Evolutionary conservation across 164 flowering plant species (phyloP).

Genomic region (Stephania cephalantha): DNA sequence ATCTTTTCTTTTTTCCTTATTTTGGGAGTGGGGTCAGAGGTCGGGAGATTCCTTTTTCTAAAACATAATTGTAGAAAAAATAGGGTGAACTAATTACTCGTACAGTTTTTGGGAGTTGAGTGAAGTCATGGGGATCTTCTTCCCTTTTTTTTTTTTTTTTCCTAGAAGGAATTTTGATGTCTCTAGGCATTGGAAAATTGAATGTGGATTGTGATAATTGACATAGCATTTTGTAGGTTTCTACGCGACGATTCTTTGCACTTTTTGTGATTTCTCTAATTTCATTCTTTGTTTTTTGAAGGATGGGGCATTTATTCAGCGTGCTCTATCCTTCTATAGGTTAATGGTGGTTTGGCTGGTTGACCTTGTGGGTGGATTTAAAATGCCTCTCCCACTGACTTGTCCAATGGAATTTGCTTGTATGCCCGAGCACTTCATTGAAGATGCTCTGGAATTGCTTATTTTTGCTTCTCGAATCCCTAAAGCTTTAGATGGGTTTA

Average conservation of each 20-base stretch:
- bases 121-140: too few species aligned
- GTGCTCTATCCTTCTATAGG: slow-evolving; percentile 80
- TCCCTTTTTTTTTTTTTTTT: too few species aligned
- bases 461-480: slow-evolving; percentile 89
- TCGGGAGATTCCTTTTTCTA: too few species aligned
- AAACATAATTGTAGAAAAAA: neutral
- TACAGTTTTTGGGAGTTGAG: neutral
- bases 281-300: slow-evolving; percentile 15
- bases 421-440: slow-evolving; percentile 98
- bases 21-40: too few species aligned
- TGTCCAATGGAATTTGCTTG: slow-evolving; percentile 93
- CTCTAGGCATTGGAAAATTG: neutral
- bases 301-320: slow-evolving; percentile 76
- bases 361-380: slow-evolving; percentile 79
- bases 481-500: slow-evolving; percentile 74
- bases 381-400: slow-evolving; percentile 77
- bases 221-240: neutral
- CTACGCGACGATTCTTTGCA: neutral
- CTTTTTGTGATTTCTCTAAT: slow-evolving; percentile 2
- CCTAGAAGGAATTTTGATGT: too few species aligned
- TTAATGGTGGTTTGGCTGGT: slow-evolving; percentile 92
- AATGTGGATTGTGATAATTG: neutral
- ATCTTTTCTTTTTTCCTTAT: too few species aligned
- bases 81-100: neutral
- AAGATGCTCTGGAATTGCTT: slow-evolving; percentile 95